phyloP scores from a whole-genome alignment of 331 rosid genomes.

The Quercus phellos region DNA sequence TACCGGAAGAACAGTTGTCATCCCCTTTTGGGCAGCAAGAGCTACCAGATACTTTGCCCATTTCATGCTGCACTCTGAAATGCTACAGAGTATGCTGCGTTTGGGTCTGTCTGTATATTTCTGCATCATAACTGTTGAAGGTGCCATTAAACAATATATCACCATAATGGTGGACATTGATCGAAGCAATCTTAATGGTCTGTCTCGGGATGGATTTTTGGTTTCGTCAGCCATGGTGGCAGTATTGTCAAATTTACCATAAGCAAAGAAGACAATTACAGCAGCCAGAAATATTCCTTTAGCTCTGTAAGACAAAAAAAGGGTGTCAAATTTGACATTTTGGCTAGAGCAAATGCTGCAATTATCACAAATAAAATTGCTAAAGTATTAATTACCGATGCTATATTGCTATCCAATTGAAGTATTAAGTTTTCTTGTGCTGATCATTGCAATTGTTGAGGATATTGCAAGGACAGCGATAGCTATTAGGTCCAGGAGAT shows the following conservation, averaged over 20 bases:
- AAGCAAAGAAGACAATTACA: conserved; percentile 62
- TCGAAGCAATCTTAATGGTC: conserved; percentile 61
- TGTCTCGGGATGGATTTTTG: conserved; percentile 64
- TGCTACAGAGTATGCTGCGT: conserved; percentile 61
- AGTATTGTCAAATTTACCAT: conserved; percentile 55
- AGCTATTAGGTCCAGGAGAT: conserved; percentile 65
- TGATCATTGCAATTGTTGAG: conserved; percentile 41
- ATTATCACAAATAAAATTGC: conserved; percentile 48
- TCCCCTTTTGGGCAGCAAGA: conserved; percentile 71
- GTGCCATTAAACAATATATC: conserved; percentile 64
- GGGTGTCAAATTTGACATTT: conserved; percentile 51
- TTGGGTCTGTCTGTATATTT: conserved; percentile 49
- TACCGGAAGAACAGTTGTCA: conserved; percentile 66
- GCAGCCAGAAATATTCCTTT: conserved; percentile 66
- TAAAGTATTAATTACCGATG: conserved; percentile 47
- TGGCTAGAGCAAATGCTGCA: conserved; percentile 48
- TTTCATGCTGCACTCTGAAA: conserved; percentile 58
- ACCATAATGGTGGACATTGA: conserved; percentile 63
- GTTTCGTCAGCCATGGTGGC: conserved; percentile 82
- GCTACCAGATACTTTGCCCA: conserved; percentile 78
- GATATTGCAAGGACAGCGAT: conserved; percentile 36
- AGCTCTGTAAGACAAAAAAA: conserved; percentile 52
- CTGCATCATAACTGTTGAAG: conserved; percentile 65
- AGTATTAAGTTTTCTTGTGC: conserved; percentile 60
- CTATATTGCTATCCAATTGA: conserved; percentile 50